phyloP scores from a whole-genome alignment of 306 rosid species.

The Lithocarpus polystachyus region DNA sequence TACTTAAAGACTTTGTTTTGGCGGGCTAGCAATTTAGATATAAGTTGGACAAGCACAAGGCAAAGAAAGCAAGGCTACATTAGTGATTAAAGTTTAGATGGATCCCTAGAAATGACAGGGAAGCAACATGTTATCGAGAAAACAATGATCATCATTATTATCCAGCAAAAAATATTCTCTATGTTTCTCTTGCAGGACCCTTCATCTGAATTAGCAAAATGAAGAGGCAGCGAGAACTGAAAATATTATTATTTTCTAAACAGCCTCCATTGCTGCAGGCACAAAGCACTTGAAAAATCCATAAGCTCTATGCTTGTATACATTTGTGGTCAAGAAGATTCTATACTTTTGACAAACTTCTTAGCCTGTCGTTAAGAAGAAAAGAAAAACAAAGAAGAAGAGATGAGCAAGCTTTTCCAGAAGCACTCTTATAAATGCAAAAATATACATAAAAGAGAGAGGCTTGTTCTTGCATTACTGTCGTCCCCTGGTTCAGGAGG shows the following conservation, averaged over 20 bases:
- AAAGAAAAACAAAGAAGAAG: not conserved
- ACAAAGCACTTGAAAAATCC: slow-evolving; percentile 15
- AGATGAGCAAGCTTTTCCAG: slow-evolving; percentile 9
- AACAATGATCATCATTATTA: slow-evolving; percentile 6
- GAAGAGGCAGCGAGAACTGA: not conserved
- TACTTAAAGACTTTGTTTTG: no score
- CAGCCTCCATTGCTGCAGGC: slow-evolving; percentile 15
- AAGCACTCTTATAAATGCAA: not conserved
- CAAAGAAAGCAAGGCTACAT: not conserved
- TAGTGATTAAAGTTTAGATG: not conserved
- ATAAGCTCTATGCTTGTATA: not conserved
- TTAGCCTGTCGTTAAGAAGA: slow-evolving; percentile 49
- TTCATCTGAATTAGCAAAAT: slow-evolving; percentile 18
- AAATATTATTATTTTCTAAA: slow-evolving; percentile 34
- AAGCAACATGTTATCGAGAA: slow-evolving; percentile 5
- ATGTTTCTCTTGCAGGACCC: not conserved
- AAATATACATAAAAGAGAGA: not conserved
- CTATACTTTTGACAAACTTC: slow-evolving; percentile 55
- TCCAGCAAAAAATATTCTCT: not conserved
- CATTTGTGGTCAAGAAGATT: slow-evolving; percentile 50
- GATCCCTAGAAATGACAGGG: not conserved
- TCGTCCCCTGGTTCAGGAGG: not conserved
- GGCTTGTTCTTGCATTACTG: not conserved
- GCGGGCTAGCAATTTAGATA: not conserved
- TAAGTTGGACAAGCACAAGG: not conserved